Base-by-base conservation (phyloP, 2,329 filamentous ascomycete species). In the Ophiostoma himal-ulmi region DNA sequence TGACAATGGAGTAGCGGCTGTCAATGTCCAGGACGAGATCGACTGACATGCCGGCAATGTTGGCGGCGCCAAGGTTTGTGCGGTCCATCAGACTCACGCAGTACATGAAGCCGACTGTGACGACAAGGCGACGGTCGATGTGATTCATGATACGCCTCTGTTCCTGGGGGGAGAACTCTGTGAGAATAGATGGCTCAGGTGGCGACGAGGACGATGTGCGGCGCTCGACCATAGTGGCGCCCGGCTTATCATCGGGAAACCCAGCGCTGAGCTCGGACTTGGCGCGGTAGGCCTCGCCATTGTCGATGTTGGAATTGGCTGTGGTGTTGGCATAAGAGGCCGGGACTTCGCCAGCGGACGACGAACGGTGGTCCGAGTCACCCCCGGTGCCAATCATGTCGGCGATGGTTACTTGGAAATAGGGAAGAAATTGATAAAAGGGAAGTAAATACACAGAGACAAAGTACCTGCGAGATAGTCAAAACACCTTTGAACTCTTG, bases 71-170 rank as follows among this genome's bases (percentile, higher is more conserved):
- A 77, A 94, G 80, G 78, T 94, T 94, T 1, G 90, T 92, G 41
- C 92, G 83, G 76, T 95, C 92, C 87, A 94, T 91, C 71, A 94
- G 80, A 73, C 86, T 90, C 75, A 92, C 83, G 77, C 90, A 92
- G 78, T 94, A 94, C 80, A 93, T 85, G 73, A 84, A 76, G 26
- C 89, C 89, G 5, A 88, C 85, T 1, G 85, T 88, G 3, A 84
- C 76, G 57, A 91, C 85, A 3, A 91, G 81, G 1, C 89, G 86
- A 39, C 83, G 81, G 78, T 96, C 92, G 74, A 95, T 82, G 14
- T 87, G 86, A 70, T 84, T 83, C 60, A 93, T 87, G 75, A 95
- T 91, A 60, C 80, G 84, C 76, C 82, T 86, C 79, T 91, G 86
- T 79, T 94, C 88, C 22, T 82, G 79, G 0, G 83, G 82, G 0